These are phyloP conservation scores for Sinapis alba DNA, from an alignment of 441 rosid genomes.

Conservation along the genomic window DNA sequence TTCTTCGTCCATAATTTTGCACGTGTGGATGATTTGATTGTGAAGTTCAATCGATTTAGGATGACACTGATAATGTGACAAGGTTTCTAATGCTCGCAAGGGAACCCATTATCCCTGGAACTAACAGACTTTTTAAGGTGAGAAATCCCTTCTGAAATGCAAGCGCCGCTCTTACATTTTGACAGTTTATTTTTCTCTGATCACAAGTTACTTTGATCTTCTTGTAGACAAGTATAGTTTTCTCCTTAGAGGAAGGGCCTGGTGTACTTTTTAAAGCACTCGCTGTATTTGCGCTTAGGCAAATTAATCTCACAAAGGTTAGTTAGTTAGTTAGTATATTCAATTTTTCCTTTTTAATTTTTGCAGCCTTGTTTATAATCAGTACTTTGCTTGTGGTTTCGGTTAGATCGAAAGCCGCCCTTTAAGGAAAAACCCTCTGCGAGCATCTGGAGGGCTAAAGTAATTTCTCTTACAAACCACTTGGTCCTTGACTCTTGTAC, in stretches of 20 bases:
- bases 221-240: conserved; percentile 89
- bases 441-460: conserved; percentile 80
- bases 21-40: conserved; percentile 18
- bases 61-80: conserved; percentile 83
- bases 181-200: neutral
- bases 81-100: conserved; percentile 94
- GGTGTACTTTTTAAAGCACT: conserved; percentile 98
- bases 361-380: conserved; percentile 9
- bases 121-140: conserved; percentile 87
- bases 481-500: neutral
- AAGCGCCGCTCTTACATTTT: neutral
- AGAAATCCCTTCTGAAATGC: conserved; percentile 11
- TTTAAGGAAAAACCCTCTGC: conserved; percentile 66
- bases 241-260: conserved; percentile 97
- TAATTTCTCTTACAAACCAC: conserved; percentile 35
- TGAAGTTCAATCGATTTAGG: conserved; percentile 51
- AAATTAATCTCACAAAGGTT: conserved; percentile 91
- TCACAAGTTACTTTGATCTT: conserved; percentile 11
- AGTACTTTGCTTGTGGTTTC: conserved; percentile 25
- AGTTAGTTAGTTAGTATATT: neutral
- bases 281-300: conserved; percentile 92
- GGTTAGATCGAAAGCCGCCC: conserved; percentile 98
- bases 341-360: neutral
- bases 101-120: conserved; percentile 98
- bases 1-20: neutral